Evolutionary conservation across 129 eudicot species (phyloP), one percentile per base, ranked within the genome.

Genomic region (Silybum marianum): DNA sequence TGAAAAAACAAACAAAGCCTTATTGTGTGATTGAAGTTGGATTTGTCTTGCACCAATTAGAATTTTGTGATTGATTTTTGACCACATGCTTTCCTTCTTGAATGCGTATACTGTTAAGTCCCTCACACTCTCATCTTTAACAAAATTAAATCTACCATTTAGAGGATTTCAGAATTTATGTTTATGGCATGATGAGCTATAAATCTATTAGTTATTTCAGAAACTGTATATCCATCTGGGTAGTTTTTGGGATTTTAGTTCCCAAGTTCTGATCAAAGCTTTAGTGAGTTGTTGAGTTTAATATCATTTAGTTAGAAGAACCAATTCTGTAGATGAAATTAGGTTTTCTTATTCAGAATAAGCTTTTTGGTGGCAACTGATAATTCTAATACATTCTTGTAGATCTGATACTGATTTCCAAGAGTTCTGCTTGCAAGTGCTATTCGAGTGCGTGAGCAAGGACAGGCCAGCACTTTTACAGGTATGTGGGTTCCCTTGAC

Each of bases 381-480:
- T 18, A 18, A 58, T 72, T 80, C 16, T 11, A 54, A 46, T 77
- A 73, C 82, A 4, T 76, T 58, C 36, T 73, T 86, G 83, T 97
- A 95, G 98, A 86, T 89, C 89, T 8, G 98, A 91, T 71, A 74
- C 77, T 72, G 97, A 91, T 86, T 91, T 95, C 82, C 93, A 93
- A 75, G 98, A 95, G 82, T 95, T 93, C 71, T 92, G 99, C 93
- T 79, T 92, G 83, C 99, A 93, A 93, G 98, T 95, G 22, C 83
- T 95, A 65, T 95, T 95, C 22, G 99, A 93, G 90, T 95, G 99
- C 81, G 98, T 95, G 71, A 95, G 98, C 85, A 95, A 95, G 85
- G 99, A 95, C 82, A 91, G 97, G 65, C 98, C 99, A 54, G 93
- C 98, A 38, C 88, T 95, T 85, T 85, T 95, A 75, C 99, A 95